Conservation (phyloP, 805 yeast species). For the Kregervanrija delftensis region DNA sequence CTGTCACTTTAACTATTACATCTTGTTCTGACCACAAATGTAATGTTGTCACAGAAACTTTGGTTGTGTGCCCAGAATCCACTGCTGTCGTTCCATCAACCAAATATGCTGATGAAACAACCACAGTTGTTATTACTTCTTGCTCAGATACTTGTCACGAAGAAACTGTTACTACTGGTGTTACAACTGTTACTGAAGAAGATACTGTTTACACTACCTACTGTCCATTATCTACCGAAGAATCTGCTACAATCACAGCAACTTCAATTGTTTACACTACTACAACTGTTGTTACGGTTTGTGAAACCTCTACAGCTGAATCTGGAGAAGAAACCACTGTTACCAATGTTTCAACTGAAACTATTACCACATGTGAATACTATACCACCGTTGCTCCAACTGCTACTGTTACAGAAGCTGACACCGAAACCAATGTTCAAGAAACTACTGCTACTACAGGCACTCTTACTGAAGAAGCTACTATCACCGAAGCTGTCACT, state of each 20-base stretch:
- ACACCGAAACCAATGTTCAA: background rate
- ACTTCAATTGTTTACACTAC: background rate
- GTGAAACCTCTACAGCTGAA: background rate
- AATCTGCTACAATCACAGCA: constrained; percentile 2
- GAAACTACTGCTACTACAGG: constrained; percentile 7
- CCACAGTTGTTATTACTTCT: constrained; percentile 20
- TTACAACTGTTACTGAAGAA: constrained; percentile 19
- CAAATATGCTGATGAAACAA: constrained; percentile 10
- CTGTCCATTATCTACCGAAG: constrained; percentile 22
- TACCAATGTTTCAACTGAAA: constrained; percentile 7
- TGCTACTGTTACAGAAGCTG: constrained; percentile 4
- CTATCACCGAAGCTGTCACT: constrained; percentile 3
- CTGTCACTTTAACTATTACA: constrained; percentile 10
- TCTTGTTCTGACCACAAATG: constrained; percentile 15
- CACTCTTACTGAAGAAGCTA: background rate
- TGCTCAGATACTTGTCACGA: constrained; percentile 17
- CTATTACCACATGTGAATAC: constrained; percentile 9
- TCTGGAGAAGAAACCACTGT: constrained; percentile 3
- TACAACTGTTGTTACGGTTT: constrained; percentile 6
- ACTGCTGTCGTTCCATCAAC: background rate
- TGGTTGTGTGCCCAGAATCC: constrained; percentile 6
- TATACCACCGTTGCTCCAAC: constrained; percentile 5
- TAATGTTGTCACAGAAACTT: constrained; percentile 2
- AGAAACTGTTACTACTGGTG: constrained; percentile 24
- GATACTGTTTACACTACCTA: constrained; percentile 30